phyloP scores from a whole-genome alignment of 78 protist species.

The Protostelium mycophagum region DNA sequence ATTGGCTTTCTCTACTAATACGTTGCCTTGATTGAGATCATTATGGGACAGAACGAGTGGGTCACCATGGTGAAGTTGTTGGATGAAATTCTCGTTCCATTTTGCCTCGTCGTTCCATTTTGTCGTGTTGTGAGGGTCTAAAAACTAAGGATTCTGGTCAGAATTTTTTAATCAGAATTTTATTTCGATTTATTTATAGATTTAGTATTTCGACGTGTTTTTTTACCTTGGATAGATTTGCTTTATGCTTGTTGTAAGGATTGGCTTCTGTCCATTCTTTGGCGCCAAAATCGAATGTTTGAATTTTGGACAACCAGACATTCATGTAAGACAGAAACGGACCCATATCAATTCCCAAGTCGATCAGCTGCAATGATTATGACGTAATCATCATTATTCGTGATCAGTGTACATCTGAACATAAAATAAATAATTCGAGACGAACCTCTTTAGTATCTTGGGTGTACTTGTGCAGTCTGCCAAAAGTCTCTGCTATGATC shows the following conservation, averaged over 20 bases:
- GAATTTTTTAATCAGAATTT: no score
- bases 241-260: background rate
- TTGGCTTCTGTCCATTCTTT: background rate
- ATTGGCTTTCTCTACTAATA: background rate
- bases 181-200: no score
- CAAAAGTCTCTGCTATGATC: background rate
- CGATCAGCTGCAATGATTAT: background rate
- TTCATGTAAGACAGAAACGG: background rate
- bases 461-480: background rate
- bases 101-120: background rate
- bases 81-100: background rate
- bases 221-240: background rate
- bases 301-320: background rate
- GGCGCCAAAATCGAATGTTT: background rate
- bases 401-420: no score
- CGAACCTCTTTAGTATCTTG: background rate
- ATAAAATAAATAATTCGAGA: no score
- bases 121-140: no score
- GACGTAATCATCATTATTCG: background rate
- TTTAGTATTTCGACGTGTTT: no score
- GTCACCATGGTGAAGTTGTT: background rate
- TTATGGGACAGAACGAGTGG: background rate
- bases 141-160: no score
- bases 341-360: background rate
- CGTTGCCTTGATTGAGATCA: background rate